Base-by-base conservation (phyloP, 163 green algal species). In the Chlorella variabilis region DNA sequence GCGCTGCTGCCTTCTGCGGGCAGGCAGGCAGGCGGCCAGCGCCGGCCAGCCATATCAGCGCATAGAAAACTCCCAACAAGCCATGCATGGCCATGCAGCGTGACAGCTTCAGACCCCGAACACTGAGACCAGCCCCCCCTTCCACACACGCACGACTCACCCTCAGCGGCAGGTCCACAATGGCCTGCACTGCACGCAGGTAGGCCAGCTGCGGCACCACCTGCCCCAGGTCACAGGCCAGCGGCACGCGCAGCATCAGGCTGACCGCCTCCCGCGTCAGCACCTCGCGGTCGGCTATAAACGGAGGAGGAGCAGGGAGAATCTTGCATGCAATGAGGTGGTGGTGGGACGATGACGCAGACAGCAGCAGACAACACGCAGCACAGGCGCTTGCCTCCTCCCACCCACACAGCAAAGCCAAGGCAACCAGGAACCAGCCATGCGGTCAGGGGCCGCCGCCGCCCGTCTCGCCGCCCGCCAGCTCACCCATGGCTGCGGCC, bases 191-290 rank as follows among this genome's bases (percentile, higher is more conserved):
- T 29, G 71, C 81, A n/a, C 88, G 59, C 84, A 98, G 89, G 80
- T 89, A 84, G 1, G 89, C 90, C 81, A 98, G 90, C 82, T 96
- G 91, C 0, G 83, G 84, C 27, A 90, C 80, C 39, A 97, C 87
- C 63, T 73, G 76, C 31, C 81, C 87, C 77, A 98, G 79, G 86
- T 96, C 89, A 8, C 82, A 83, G 1, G 89, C 86, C 73, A 93
- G 85, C 17, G 94, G 92, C 76, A 97, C 92, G 13, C 81, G 80
- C 49, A 85, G 62, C 66, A 90, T 75, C 33, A 83, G 62, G 34
- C 4, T 11, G 15, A 85, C 68, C 2, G 86, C 86, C 33, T 84
- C 80, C 2, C 58, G 51, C 2, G 75, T 41, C 13, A 86, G 29
- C 3, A 45, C 61, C 48, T 87, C 80, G 5, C 84, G 74, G 63